Percentiles rank a stretch among this genome's conserved stretches.
These are phyloP conservation scores for Lichina pygmaea DNA, from an alignment of 495 filamentous ascomycete species.

Conservation along the genomic window DNA sequence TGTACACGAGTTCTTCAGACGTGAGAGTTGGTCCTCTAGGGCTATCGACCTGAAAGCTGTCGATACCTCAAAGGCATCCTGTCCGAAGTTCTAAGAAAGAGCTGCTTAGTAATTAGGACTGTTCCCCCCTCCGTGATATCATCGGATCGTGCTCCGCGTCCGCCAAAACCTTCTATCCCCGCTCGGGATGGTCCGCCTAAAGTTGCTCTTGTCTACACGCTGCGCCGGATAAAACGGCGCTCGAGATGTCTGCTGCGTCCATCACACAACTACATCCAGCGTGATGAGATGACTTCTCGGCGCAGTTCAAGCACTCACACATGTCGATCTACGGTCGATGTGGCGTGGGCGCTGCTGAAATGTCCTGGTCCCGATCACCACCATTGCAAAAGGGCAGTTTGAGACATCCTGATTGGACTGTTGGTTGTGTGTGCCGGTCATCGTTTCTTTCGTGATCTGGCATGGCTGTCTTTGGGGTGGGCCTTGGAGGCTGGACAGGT, in stretches of 20 bases:
- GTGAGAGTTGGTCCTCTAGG: too few relatives aligned
- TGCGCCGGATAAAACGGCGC: neutral
- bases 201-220: neutral
- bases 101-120: neutral
- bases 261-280: conserved; percentile 21
- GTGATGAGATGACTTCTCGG: conserved; percentile 19
- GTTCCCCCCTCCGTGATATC: neutral
- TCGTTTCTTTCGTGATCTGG: too few relatives aligned
- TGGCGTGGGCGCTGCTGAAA: conserved; percentile 20
- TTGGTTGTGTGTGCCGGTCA: conserved; percentile 1
- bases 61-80: neutral
- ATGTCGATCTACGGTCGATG: conserved; percentile 7
- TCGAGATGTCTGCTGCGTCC: conserved; percentile 3
- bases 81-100: neutral
- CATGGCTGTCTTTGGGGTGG: too few relatives aligned
- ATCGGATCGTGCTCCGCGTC: neutral
- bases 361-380: conserved; percentile 17
- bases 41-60: too few relatives aligned
- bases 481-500: too few relatives aligned
- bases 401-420: conserved; percentile 20
- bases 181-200: neutral
- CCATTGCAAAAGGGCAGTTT: conserved; percentile 19
- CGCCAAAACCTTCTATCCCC: neutral
- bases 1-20: too few relatives aligned
- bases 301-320: conserved; percentile 14